phyloP scores from a whole-genome alignment of 768 basidiomycete genomes.

The Hygrophorus pudorinus region DNA sequence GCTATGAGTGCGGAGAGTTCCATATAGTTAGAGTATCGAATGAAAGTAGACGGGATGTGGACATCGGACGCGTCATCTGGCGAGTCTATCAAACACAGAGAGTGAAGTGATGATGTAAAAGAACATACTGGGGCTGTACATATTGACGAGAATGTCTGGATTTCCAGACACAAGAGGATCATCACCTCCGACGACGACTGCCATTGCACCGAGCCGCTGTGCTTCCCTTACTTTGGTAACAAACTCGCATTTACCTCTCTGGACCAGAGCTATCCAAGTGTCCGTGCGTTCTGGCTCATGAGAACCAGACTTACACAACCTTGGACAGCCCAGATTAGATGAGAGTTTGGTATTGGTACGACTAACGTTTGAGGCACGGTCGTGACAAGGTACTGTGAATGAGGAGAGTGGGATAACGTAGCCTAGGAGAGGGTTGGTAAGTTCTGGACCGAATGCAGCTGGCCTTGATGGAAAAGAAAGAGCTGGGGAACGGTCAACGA shows the following conservation, averaged over 20 bases:
- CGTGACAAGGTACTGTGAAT: constrained; percentile 53
- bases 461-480: constrained; percentile 63
- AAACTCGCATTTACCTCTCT: constrained; percentile 86
- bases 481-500: constrained; percentile 66
- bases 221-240: constrained; percentile 78
- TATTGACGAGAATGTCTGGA: constrained; percentile 74
- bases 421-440: constrained; percentile 56
- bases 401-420: constrained; percentile 65
- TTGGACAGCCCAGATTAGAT: constrained; percentile 56
- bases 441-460: constrained; percentile 71
- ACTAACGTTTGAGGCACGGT: constrained; percentile 19
- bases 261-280: constrained; percentile 84
- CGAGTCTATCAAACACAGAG: constrained; percentile 4
- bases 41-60: constrained; percentile 76
- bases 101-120: constrained; percentile 5
- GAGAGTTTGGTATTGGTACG: constrained; percentile 9
- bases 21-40: constrained; percentile 74
- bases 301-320: constrained; percentile 48
- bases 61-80: constrained; percentile 82
- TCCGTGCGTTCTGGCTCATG: constrained; percentile 52
- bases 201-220: constrained; percentile 67
- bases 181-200: constrained; percentile 87
- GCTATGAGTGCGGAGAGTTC: constrained; percentile 60
- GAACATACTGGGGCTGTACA: constrained; percentile 80
- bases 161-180: constrained; percentile 53